Evolutionary conservation across 371 early-diverging fungal genomes (phyloP).

Genomic region (Mucor irregularis): DNA sequence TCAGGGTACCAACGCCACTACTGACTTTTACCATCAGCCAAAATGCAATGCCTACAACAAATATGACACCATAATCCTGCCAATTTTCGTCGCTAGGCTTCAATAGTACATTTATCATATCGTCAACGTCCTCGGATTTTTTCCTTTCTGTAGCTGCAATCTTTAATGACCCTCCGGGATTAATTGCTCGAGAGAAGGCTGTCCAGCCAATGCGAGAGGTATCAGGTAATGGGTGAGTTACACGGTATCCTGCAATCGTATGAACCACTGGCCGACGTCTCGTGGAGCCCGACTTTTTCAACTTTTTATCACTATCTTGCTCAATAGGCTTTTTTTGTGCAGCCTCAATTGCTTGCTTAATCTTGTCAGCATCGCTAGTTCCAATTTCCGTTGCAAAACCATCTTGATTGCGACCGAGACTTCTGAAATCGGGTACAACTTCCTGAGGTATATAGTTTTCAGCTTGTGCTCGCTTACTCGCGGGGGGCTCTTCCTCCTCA

Average conservation of each 20-base stretch:
- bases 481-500: conserved; percentile 14
- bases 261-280: conserved; percentile 13
- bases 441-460: conserved; percentile 12
- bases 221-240: conserved; percentile 25
- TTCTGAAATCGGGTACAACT: conserved; percentile 21
- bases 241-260: conserved; percentile 26
- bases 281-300: conserved; percentile 6
- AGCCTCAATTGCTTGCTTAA: conserved; percentile 20
- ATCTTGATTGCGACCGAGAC: conserved; percentile 18
- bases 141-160: conserved; percentile 19
- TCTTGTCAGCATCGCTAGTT: conserved; percentile 26
- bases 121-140: not conserved
- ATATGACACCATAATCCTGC: conserved; percentile 38
- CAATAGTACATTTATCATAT: not conserved
- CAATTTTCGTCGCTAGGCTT: conserved; percentile 28
- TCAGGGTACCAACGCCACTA: conserved; percentile 44
- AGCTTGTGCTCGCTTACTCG: conserved; percentile 14
- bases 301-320: not conserved
- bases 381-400: conserved; percentile 34
- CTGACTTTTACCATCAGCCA: conserved; percentile 38
- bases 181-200: conserved; percentile 24
- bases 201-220: conserved; percentile 39
- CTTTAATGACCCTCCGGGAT: conserved; percentile 25
- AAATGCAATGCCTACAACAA: conserved; percentile 33
- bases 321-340: conserved; percentile 22